Base-by-base conservation (phyloP, 129 eudicot species). In the Escallonia rubra region DNA sequence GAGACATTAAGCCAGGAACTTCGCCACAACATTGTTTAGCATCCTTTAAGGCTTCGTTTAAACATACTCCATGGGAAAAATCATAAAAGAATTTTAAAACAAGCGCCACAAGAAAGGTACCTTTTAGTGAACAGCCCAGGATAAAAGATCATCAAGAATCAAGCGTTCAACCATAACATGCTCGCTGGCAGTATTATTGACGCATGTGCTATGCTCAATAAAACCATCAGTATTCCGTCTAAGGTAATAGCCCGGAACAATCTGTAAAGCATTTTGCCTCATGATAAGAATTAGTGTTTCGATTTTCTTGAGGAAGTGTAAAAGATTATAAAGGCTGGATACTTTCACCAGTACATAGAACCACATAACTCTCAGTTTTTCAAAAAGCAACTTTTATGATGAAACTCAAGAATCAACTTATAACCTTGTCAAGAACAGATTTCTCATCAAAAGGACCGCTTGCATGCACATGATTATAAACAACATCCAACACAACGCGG, bases 131-230 rank as follows among this genome's bases (percentile, higher is more conserved):
- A 78, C 79, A 58, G 89, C 95, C 99, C 99, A 93, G 66, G 79
- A 81, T 72, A 78, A 41, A 41, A 93, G 85, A 79, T 86, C 99
- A 81, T 93, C 99, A 75, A 93, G 61, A 70, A 93, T 86, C 70
- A 89, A 67, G 39, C 96, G 89, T 79, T 93, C 96, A 73, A 86
- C 99, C 99, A 93, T 93, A 74, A 74, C 89, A 86, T 93, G 99
- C 74, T 93, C 99, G 69, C 96, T 89, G 62, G 99, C 99, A 41
- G 99, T 89, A 78, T 93, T 87, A 78, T 93, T 93, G 47, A 71
- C 72, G 63, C 96, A 89, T 66, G 99, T 81, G 73, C 96, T 89
- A 45, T 86, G 70, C 80, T 93, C 96, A 79, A 89, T 82, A 66
- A 74, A 60, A 70, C 96, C 96, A 80, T 89, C 89, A 59, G 73